phyloP scores from a whole-genome alignment of 1,139 yeast species.

The Meyerozyma athensensis region DNA sequence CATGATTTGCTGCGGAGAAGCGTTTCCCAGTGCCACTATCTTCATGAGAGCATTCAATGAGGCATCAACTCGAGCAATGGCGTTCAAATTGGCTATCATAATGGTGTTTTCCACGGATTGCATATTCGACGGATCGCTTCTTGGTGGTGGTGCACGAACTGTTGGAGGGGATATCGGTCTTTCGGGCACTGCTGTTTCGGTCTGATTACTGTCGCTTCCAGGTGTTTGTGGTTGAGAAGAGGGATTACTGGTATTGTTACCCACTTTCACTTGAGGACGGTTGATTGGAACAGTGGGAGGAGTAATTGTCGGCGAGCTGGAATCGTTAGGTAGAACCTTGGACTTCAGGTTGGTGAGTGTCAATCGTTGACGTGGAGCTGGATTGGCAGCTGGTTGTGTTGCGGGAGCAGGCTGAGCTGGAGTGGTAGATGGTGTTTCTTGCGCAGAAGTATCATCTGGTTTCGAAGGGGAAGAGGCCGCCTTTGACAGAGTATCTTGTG shows the following conservation, averaged over 20 bases:
- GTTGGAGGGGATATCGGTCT: conserved; percentile 9
- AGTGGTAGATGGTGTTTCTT: conserved; percentile 3
- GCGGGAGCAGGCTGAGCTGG: conserved; percentile 4
- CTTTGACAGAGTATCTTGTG: neutral
- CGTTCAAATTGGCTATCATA: conserved; percentile 78
- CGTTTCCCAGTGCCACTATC: conserved; percentile 76
- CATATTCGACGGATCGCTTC: conserved; percentile 36
- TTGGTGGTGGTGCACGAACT: conserved; percentile 12
- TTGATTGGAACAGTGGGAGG: conserved; percentile 8
- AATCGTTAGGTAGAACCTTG: neutral
- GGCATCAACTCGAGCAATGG: conserved; percentile 71
- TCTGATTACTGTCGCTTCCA: neutral
- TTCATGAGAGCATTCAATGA: conserved; percentile 70
- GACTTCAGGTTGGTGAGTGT: neutral
- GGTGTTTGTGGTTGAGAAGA: neutral
- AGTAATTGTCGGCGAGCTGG: neutral
- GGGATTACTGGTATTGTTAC: neutral
- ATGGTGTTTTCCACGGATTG: conserved; percentile 63
- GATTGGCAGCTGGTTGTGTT: conserved; percentile 8
- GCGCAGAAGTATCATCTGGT: neutral
- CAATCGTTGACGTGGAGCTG: conserved; percentile 6
- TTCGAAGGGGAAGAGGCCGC: neutral
- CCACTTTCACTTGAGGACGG: conserved; percentile 2
- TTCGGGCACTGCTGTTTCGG: too few species aligned
- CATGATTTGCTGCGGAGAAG: conserved; percentile 63